Evolutionary conservation across 441 rosid species (phyloP).

Genomic region (Erodium texanum): DNA sequence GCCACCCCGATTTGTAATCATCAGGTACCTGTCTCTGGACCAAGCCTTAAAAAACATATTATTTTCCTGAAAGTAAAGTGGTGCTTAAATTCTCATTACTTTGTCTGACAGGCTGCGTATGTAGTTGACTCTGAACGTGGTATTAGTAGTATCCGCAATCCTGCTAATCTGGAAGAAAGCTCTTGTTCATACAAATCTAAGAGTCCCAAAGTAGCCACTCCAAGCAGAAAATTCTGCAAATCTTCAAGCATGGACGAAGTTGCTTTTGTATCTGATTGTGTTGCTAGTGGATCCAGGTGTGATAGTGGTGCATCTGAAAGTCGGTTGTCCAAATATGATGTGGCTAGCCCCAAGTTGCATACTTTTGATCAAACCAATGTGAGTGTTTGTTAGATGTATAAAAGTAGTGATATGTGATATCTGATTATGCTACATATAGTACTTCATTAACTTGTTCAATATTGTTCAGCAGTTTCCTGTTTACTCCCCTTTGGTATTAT

Average conservation of each 20-base stretch:
- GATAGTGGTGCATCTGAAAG: conserved; percentile 36
- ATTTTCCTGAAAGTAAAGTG: conserved; percentile 15
- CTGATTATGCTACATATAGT: neutral
- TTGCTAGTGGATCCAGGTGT: conserved; percentile 41
- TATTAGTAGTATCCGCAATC: conserved; percentile 32
- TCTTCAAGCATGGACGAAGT: conserved; percentile 34
- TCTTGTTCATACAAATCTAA: conserved; percentile 44
- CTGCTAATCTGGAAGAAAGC: conserved; percentile 55
- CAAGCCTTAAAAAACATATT: conserved; percentile 7
- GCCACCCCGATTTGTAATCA: conserved; percentile 18
- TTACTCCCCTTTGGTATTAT: neutral
- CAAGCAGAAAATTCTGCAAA: conserved; percentile 29
- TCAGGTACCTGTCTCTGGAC: conserved; percentile 29
- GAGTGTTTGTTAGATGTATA: conserved; percentile 23
- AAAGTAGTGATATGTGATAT: conserved; percentile 7
- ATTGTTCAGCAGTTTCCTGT: neutral
- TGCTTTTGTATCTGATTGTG: conserved; percentile 29
- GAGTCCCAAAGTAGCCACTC: conserved; percentile 30
- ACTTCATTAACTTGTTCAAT: neutral
- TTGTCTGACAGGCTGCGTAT: conserved; percentile 35
- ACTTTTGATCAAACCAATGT: conserved; percentile 37
- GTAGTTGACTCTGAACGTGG: conserved; percentile 35
- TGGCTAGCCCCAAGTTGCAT: conserved; percentile 35
- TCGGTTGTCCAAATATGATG: conserved; percentile 23
- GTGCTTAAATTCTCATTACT: conserved; percentile 12